Percentiles rank a stretch among this genome's conserved stretches.
Evolutionary conservation across 1,139 yeast species (phyloP).

Genomic region (Protomyces inouyei): DNA sequence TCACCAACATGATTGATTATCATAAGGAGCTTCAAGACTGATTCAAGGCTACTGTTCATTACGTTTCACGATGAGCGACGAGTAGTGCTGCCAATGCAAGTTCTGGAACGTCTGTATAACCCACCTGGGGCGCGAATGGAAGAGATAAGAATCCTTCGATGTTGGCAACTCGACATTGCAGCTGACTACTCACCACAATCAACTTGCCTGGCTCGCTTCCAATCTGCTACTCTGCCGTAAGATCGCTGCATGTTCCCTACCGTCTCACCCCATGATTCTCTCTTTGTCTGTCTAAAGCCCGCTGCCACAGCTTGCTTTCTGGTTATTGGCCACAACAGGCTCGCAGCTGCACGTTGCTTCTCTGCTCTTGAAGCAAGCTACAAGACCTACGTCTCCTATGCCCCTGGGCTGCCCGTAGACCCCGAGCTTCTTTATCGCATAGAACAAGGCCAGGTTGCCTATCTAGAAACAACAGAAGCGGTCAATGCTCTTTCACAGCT

Average conservation of each 20-base stretch:
- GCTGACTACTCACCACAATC: neutral
- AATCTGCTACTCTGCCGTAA: too few species aligned
- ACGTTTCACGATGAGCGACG: too few species aligned
- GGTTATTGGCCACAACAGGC: slow-evolving; percentile 17
- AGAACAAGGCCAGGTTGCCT: neutral
- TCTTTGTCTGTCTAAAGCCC: neutral
- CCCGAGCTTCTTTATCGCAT: slow-evolving; percentile 11
- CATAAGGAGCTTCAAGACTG: too few species aligned
- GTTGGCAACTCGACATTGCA: neutral
- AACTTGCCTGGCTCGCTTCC: too few species aligned
- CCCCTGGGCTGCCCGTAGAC: neutral
- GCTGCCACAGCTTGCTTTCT: slow-evolving; percentile 2
- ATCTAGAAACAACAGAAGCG: neutral
- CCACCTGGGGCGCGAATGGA: too few species aligned
- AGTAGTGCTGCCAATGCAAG: too few species aligned
- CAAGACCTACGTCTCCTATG: slow-evolving; percentile 2
- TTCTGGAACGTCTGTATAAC: too few species aligned
- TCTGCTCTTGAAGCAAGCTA: slow-evolving; percentile 10
- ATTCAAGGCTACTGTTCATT: too few species aligned
- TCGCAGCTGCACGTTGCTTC: slow-evolving; percentile 13
- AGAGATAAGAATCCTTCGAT: neutral
- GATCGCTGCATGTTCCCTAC: neutral
- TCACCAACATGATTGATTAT: too few species aligned
- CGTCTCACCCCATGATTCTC: neutral
- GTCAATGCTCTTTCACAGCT: neutral